These are phyloP conservation scores for Sodiomyces alkalinus DNA, from an alignment of 2,329 filamentous ascomycete species.

Conservation along the genomic window DNA sequence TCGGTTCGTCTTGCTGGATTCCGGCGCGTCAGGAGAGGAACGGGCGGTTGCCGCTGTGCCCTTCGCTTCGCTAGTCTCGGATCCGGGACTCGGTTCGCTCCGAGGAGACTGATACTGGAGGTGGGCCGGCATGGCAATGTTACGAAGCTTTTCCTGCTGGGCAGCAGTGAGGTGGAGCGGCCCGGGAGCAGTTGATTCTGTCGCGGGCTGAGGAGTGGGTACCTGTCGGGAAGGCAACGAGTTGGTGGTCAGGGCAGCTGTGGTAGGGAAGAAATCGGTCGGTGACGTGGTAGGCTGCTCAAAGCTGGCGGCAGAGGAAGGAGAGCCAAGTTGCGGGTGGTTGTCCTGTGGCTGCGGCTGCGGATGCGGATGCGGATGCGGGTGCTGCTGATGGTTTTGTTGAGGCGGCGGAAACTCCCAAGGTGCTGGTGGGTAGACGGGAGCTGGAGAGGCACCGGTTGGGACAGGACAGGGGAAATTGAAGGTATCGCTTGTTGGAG, in stretches of 20 bases:
- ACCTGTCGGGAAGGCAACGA: slow-evolving; percentile 3
- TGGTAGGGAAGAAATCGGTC: slow-evolving; percentile 17
- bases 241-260: slow-evolving; percentile 14
- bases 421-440: slow-evolving; percentile 17
- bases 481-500: slow-evolving; percentile 27
- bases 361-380: too few relatives aligned
- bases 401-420: slow-evolving; percentile 21
- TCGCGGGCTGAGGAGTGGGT: too few relatives aligned
- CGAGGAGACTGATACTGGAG: slow-evolving; percentile 44
- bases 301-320: slow-evolving; percentile 6
- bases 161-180: slow-evolving; percentile 32
- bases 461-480: slow-evolving; percentile 18
- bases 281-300: slow-evolving; percentile 20
- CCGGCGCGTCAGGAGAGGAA: slow-evolving; percentile 44
- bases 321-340: slow-evolving; percentile 5
- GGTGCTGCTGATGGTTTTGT: slow-evolving; percentile 11
- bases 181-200: too few relatives aligned
- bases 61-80: slow-evolving; percentile 30
- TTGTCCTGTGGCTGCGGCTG: slow-evolving; percentile 18
- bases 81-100: slow-evolving; percentile 43
- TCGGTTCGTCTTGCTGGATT: slow-evolving; percentile 33
- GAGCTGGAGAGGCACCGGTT: slow-evolving; percentile 17
- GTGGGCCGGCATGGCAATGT: slow-evolving; percentile 49
- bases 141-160: slow-evolving; percentile 44
- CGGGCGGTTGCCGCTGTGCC: slow-evolving; percentile 22